A percentile compares a stretch with the other conserved stretches of the same genome.
Evolutionary conservation across 2,329 filamentous ascomycete species (phyloP).

Genomic region (Grosmannia penicillata): DNA sequence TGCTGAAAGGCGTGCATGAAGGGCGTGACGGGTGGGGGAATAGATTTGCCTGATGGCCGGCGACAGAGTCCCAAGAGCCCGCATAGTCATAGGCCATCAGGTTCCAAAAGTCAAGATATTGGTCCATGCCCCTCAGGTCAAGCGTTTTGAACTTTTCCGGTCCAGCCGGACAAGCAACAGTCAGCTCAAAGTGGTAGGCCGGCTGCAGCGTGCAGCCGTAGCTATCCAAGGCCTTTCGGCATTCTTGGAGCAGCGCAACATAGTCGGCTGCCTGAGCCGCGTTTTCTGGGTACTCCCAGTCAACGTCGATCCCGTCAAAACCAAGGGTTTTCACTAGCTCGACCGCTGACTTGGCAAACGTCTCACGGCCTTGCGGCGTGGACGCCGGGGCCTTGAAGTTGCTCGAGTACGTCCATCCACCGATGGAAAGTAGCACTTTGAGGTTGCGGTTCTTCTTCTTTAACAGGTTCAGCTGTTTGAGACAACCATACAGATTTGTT

Average conservation of each 20-base stretch:
- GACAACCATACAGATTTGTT: conserved; percentile 72
- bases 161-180: conserved; percentile 49
- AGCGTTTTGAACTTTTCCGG: conserved; percentile 47
- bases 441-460: conserved; percentile 71
- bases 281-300: conserved; percentile 53
- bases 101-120: conserved; percentile 59
- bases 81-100: conserved; percentile 84
- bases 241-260: conserved; percentile 41
- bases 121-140: conserved; percentile 49
- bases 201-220: conserved; percentile 30
- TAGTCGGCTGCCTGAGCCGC: conserved; percentile 39
- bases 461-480: conserved; percentile 77
- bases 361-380: conserved; percentile 50
- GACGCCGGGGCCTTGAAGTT: conserved; percentile 70
- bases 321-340: conserved; percentile 66
- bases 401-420: conserved; percentile 81
- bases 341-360: conserved; percentile 62
- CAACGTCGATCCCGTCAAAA: conserved; percentile 44
- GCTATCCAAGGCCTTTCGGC: conserved; percentile 41
- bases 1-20: conserved; percentile 62
- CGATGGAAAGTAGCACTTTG: conserved; percentile 74
- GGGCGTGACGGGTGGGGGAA: conserved; percentile 39
- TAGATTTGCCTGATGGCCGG: conserved; percentile 74
- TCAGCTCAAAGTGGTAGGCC: conserved; percentile 45
- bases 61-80: conserved; percentile 58